Conservation (phyloP, 257 asterid genomes). For the Apocynum venetum region DNA sequence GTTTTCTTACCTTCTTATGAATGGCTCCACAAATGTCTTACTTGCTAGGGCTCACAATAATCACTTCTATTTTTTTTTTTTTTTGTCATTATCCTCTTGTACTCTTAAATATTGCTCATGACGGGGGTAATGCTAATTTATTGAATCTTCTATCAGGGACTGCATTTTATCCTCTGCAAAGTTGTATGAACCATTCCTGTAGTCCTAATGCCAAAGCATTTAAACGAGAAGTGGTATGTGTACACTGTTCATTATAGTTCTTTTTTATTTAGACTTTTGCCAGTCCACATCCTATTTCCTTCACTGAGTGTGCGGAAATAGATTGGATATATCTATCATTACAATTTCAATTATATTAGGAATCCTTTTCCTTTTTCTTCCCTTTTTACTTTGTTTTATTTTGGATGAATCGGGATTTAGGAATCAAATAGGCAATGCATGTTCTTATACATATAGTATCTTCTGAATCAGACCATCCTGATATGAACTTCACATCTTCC, state of each 20-base stretch:
- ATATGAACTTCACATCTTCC: too few relatives aligned
- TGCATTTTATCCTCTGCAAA: slow-evolving; percentile 86
- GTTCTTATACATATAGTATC: neutral
- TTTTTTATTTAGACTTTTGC: neutral
- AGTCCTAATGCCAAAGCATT: slow-evolving; percentile 86
- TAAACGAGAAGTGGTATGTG: slow-evolving; percentile 78
- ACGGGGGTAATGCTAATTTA: neutral
- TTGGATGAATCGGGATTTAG: too few relatives aligned
- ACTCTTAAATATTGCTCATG: neutral
- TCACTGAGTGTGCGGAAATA: neutral
- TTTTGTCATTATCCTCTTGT: neutral
- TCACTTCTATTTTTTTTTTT: neutral
- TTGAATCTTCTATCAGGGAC: slow-evolving; percentile 55
- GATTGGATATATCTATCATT: neutral
- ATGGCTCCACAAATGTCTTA: neutral
- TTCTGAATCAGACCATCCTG: neutral
- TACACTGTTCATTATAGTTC: neutral
- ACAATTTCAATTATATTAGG: neutral
- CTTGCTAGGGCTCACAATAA: neutral
- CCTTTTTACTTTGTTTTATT: neutral
- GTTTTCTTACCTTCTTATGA: neutral
- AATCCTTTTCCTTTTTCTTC: neutral
- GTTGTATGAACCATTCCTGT: slow-evolving; percentile 95
- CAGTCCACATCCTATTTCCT: neutral
- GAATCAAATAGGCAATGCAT: neutral